phyloP scores from a whole-genome alignment of 768 basidiomycete species.

The Naganishia randhawae region DNA sequence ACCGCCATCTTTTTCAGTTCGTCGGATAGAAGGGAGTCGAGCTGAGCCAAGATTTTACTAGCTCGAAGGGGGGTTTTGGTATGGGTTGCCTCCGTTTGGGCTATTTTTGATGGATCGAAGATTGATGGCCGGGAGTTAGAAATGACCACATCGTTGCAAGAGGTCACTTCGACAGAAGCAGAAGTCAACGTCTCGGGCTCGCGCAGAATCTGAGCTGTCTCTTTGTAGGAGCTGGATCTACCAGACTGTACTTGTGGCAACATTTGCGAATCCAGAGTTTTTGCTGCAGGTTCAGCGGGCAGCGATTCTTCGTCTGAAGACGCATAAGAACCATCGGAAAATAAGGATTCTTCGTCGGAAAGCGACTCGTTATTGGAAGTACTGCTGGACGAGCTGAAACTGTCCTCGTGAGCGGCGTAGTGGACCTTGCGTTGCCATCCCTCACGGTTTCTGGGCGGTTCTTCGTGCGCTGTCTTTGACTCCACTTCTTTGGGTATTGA shows the following conservation, averaged over 20 bases:
- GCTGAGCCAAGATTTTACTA: conserved; percentile 2
- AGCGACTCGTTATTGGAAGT: not conserved
- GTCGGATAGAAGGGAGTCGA: not conserved
- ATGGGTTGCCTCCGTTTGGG: not conserved
- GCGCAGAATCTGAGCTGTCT: not conserved
- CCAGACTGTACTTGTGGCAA: not conserved
- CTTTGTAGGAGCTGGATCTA: not conserved
- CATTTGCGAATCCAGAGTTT: not conserved
- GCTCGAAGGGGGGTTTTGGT: not conserved
- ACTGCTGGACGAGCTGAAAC: not conserved
- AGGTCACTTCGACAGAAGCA: not conserved
- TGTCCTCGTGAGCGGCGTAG: not conserved
- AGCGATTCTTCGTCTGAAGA: not conserved
- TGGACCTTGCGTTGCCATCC: not conserved
- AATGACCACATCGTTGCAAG: too few relatives aligned
- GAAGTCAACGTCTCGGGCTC: not conserved
- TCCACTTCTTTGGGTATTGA: not conserved
- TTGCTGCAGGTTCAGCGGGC: not conserved
- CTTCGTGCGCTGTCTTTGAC: not conserved
- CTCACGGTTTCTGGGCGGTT: not conserved
- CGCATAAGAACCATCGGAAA: not conserved
- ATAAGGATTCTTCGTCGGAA: not conserved
- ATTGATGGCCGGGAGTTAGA: not conserved
- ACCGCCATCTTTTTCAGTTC: not conserved
- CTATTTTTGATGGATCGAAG: too few relatives aligned